A percentile compares a stretch with the other conserved stretches of the same genome.
These are phyloP conservation scores for Rhizomucor pusillus DNA, from an alignment of 371 early-diverging fungal genomes.

Conservation along the genomic window DNA sequence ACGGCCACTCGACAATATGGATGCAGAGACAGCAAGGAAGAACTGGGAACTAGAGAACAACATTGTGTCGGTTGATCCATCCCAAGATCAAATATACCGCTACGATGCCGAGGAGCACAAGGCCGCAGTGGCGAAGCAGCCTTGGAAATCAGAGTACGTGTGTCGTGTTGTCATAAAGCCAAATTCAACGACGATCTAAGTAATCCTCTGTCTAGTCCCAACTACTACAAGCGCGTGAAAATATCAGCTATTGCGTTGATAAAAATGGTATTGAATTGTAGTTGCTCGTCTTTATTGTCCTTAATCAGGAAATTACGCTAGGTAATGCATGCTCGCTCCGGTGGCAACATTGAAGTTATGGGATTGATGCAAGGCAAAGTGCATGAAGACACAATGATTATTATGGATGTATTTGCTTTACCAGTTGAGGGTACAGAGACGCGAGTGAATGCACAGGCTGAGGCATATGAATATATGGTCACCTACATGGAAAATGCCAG, in stretches of 20 bases:
- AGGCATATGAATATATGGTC: constrained; percentile 98
- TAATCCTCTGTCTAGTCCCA: constrained; percentile 56
- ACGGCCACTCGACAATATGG: no score
- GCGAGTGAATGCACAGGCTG: constrained; percentile 93
- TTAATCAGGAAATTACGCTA: constrained; percentile 18
- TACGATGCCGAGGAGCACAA: constrained; percentile 74
- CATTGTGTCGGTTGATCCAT: constrained; percentile 66
- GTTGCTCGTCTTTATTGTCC: neutral
- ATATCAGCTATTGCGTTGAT: constrained; percentile 95
- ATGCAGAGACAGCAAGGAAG: constrained; percentile 59
- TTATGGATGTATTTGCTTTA: constrained; percentile 96
- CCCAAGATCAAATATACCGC: constrained; percentile 72
- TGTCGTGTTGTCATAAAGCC: neutral
- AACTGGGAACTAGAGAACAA: constrained; percentile 87
- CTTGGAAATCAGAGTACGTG: constrained; percentile 83
- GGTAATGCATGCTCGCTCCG: constrained; percentile 95
- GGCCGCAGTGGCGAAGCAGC: constrained; percentile 59
- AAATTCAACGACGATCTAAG: neutral
- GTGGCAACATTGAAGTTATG: constrained; percentile 97
- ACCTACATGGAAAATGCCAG: constrained; percentile 81
- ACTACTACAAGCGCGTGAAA: constrained; percentile 87
- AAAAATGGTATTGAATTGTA: constrained; percentile 77
- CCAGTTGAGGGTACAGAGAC: constrained; percentile 99
- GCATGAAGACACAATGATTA: constrained; percentile 81
- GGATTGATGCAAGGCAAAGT: constrained; percentile 97